Conservation (phyloP, 2,329 filamentous ascomycete genomes). For the Lomentospora prolificans region DNA sequence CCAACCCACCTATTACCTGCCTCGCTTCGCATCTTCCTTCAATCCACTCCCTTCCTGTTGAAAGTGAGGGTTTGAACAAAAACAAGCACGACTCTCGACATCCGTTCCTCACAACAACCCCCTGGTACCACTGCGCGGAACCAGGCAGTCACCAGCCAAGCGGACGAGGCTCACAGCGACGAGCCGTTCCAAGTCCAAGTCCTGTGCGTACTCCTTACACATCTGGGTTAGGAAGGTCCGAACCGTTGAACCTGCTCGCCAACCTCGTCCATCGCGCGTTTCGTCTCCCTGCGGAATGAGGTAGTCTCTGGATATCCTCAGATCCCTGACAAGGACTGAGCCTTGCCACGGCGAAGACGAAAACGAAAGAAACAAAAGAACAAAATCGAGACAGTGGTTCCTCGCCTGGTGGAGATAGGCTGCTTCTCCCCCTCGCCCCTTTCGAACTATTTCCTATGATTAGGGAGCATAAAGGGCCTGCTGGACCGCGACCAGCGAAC, state of each 20-base stretch:
- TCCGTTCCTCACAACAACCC: not conserved
- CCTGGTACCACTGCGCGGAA: not conserved
- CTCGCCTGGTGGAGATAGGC: not conserved
- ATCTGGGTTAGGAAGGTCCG: not conserved
- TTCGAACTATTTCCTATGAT: conserved; percentile 26
- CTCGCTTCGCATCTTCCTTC: conserved; percentile 3
- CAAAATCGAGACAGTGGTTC: not conserved
- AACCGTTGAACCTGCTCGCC: conserved; percentile 6
- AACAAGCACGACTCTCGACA: conserved; percentile 3
- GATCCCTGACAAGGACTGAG: conserved; percentile 52
- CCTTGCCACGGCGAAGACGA: conserved; percentile 7
- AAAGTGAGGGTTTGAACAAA: conserved; percentile 2
- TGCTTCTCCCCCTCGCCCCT: not conserved
- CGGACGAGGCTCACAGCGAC: not conserved
- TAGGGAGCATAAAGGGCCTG: conserved; percentile 45
- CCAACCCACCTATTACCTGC: conserved; percentile 4
- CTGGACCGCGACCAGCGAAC: conserved; percentile 49
- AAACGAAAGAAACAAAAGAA: not conserved
- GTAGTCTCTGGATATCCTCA: conserved; percentile 46
- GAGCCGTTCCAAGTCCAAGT: not conserved
- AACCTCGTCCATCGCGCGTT: conserved; percentile 7
- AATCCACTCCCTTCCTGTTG: not conserved
- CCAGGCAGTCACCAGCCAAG: not conserved
- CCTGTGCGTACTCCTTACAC: conserved; percentile 1
- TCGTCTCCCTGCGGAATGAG: conserved; percentile 38